Evolutionary conservation across 805 yeast genomes (phyloP).

Genomic region (Candida patagonica): DNA sequence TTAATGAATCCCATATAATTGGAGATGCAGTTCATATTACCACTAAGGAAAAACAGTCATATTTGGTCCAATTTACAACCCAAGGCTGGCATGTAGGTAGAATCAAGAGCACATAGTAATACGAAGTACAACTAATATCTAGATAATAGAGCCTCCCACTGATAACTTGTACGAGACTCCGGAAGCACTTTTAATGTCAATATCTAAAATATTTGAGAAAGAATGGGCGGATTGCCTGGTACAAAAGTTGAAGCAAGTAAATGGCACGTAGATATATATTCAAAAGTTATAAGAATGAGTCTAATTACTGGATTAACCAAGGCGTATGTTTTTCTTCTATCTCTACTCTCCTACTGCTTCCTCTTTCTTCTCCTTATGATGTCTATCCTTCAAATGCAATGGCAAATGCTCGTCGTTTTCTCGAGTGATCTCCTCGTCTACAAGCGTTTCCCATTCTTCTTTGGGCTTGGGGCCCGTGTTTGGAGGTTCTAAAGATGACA

Average conservation of each 20-base stretch:
- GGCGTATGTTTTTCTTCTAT: not conserved
- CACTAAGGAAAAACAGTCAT: not conserved
- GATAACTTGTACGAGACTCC: slow-evolving; percentile 20
- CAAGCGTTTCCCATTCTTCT: slow-evolving; percentile 40
- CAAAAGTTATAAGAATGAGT: not conserved
- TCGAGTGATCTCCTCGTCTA: slow-evolving; percentile 36
- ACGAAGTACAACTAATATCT: not conserved
- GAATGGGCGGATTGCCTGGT: slow-evolving; percentile 17
- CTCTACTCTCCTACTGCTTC: not conserved
- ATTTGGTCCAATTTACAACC: not conserved
- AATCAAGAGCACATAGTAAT: no score
- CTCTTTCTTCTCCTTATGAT: no score
- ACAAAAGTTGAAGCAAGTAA: not conserved
- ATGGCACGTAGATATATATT: not conserved
- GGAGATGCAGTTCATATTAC: not conserved
- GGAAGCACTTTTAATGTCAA: slow-evolving; percentile 24
- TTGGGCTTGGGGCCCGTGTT: slow-evolving; percentile 40
- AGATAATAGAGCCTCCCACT: not conserved
- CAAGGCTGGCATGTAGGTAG: slow-evolving; percentile 15
- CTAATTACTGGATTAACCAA: not conserved
- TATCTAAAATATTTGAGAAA: slow-evolving; percentile 19
- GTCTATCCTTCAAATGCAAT: slow-evolving; percentile 10
- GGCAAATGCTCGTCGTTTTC: slow-evolving; percentile 14
- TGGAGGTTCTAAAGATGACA: slow-evolving; percentile 34
- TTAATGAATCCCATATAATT: not conserved